Evolutionary conservation across 805 yeast genomes (phyloP).

Genomic region (Saccharomycopsis oosterbeekiorum): DNA sequence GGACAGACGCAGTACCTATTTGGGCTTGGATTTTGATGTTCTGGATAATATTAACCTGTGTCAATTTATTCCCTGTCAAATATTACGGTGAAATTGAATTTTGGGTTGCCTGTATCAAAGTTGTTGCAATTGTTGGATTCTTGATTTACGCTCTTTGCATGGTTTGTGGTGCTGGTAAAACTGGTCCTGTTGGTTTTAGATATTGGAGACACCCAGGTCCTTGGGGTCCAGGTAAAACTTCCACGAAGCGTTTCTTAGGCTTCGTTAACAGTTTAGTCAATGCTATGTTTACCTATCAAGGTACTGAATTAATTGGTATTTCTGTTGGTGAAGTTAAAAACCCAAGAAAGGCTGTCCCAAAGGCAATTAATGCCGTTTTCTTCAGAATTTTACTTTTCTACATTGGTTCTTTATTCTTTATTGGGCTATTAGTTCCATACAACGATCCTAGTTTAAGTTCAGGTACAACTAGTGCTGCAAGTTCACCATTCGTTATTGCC

Average conservation of each 20-base stretch:
- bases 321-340: slow-evolving; percentile 55
- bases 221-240: slow-evolving; percentile 47
- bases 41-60: slow-evolving; percentile 35
- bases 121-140: slow-evolving; percentile 46
- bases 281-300: slow-evolving; percentile 73
- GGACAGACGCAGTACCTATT: slow-evolving; percentile 44
- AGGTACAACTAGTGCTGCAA: slow-evolving; percentile 32
- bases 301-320: slow-evolving; percentile 68
- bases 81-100: slow-evolving; percentile 50
- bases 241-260: slow-evolving; percentile 40
- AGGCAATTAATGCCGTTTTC: slow-evolving; percentile 61
- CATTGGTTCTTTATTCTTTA: slow-evolving; percentile 53
- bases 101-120: slow-evolving; percentile 45
- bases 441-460: slow-evolving; percentile 43
- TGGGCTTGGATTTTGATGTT: slow-evolving; percentile 55
- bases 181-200: slow-evolving; percentile 51
- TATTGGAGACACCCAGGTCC: slow-evolving; percentile 63
- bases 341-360: slow-evolving; percentile 62
- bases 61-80: slow-evolving; percentile 44
- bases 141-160: slow-evolving; percentile 42
- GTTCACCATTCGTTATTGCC: slow-evolving; percentile 69
- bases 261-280: slow-evolving; percentile 42
- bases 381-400: slow-evolving; percentile 58
- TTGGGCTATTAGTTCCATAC: slow-evolving; percentile 63
- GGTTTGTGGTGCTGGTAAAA: slow-evolving; percentile 47